Base-by-base conservation (phyloP, 352 stramenopile genomes). In the Phytophthora citricola region DNA sequence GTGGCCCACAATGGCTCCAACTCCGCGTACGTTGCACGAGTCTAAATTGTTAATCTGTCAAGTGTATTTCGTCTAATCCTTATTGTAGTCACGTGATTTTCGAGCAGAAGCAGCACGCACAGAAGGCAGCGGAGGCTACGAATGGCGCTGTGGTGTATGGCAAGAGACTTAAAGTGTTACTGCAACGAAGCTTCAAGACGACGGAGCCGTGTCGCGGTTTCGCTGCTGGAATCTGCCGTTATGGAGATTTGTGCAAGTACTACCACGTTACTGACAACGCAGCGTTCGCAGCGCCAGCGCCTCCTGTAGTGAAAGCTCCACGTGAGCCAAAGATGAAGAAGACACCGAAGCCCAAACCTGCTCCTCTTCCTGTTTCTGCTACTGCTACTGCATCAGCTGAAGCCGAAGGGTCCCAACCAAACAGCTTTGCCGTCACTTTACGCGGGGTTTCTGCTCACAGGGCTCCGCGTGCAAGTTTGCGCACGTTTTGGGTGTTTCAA, bases 161-260 rank as follows among this genome's bases (percentile, higher is more conserved):
- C 40, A 71, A 87, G 45, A 54, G 55, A 9, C 85, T 93, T 59
- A 65, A 67, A 5, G 83, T 83, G 4, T 49, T 45, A 17, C 54
- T 90, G 12, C 73, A 86, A 51, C 73, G 56, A 10, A 56, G 39
- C 10, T 90, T 91, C 38, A 51, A 32, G 39, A 66, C 76, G 6
- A 73, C 52, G 12, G 40, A 65, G 4, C 78, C 79, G 27, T 92
- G 82, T 56, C 78, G 79, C 5, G 58, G 72, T 6, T 93, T 91
- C 62, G 73, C 69, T 59, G 69, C 73, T n/a, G 85, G 85, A 49
- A 82, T 73, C 9, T 93, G 85, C 62, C 57, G 62, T 54, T 79
- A 87, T 45, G 83, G 83, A 27, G 81, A 89, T 56, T 22, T 72
- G 51, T 94, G 85, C 83, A 94, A 94, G 80, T 82, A 82, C 52